Percentiles rank a stretch among this genome's conserved stretches.
Evolutionary conservation across 108 stramenopile genomes (phyloP).

Genomic region (Epipyxis sp.): DNA sequence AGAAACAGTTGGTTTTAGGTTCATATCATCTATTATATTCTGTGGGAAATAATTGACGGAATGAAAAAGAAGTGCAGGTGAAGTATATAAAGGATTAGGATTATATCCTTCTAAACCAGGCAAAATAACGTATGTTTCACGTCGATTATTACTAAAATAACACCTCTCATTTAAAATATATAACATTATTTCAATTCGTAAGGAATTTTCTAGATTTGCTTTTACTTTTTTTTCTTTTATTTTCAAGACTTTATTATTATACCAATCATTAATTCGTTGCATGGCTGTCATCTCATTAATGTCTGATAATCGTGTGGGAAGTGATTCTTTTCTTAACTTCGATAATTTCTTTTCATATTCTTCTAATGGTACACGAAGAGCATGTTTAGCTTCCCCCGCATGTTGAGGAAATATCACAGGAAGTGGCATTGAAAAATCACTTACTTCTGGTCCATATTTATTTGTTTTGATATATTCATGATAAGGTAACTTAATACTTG

Average conservation of each 20-base stretch:
- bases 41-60: background rate
- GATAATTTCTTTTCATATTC: background rate
- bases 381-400: constrained; percentile 17
- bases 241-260: background rate
- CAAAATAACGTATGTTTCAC: background rate
- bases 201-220: background rate
- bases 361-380: background rate
- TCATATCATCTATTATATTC: no score
- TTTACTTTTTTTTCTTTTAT: background rate
- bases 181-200: background rate
- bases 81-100: constrained; percentile 14
- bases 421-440: constrained; percentile 8
- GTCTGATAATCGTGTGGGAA: background rate
- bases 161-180: background rate
- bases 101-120: constrained; percentile 15
- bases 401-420: constrained; percentile 13
- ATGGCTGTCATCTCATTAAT: background rate
- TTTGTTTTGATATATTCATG: background rate
- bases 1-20: background rate
- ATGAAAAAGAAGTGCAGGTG: background rate
- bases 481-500: background rate
- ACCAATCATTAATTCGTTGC: background rate
- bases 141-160: background rate
- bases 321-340: background rate
- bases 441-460: constrained; percentile 11